A percentile compares a stretch with the other conserved stretches of the same genome.
phyloP scores from a whole-genome alignment of 1,284 basidiomycete species.

The Pterula multifida region DNA sequence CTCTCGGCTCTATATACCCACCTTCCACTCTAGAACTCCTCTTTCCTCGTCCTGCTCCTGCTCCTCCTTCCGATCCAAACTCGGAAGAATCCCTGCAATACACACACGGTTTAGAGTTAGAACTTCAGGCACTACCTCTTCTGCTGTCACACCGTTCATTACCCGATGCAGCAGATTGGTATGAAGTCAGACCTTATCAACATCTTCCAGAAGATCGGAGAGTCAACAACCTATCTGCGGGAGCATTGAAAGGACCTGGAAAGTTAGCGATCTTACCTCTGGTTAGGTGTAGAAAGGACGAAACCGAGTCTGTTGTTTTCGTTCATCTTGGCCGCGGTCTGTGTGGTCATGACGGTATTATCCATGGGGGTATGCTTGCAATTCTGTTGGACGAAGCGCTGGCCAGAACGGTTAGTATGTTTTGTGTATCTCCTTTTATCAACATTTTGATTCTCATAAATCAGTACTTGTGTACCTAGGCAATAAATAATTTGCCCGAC shows the following conservation, averaged over 20 bases:
- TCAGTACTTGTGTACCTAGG: constrained; percentile 29
- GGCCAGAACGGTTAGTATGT: constrained; percentile 60
- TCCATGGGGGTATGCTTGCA: constrained; percentile 88
- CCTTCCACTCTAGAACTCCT: constrained; percentile 34
- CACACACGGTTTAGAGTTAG: constrained; percentile 50
- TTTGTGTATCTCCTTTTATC: constrained; percentile 17
- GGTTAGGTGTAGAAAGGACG: constrained; percentile 65
- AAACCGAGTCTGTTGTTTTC: constrained; percentile 57
- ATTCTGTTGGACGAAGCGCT: constrained; percentile 85
- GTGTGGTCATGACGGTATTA: constrained; percentile 88
- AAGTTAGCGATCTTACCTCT: constrained; percentile 72
- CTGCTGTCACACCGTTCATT: constrained; percentile 39
- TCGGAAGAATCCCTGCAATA: constrained; percentile 53
- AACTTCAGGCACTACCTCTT: constrained; percentile 53
- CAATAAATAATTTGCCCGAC: constrained; percentile 74
- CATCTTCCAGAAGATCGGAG: constrained; percentile 57
- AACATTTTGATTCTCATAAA: constrained; percentile 13
- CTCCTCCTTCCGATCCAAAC: constrained; percentile 46
- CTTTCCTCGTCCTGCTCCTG: constrained; percentile 57
- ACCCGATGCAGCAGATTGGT: constrained; percentile 50
- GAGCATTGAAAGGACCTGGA: constrained; percentile 76
- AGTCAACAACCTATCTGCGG: constrained; percentile 75
- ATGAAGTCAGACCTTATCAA: constrained; percentile 69
- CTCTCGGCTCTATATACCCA: constrained; percentile 27
- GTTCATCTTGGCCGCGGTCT: constrained; percentile 78